phyloP scores from a whole-genome alignment of 2,329 filamentous ascomycete genomes.

The Tolypocladium paradoxum region DNA sequence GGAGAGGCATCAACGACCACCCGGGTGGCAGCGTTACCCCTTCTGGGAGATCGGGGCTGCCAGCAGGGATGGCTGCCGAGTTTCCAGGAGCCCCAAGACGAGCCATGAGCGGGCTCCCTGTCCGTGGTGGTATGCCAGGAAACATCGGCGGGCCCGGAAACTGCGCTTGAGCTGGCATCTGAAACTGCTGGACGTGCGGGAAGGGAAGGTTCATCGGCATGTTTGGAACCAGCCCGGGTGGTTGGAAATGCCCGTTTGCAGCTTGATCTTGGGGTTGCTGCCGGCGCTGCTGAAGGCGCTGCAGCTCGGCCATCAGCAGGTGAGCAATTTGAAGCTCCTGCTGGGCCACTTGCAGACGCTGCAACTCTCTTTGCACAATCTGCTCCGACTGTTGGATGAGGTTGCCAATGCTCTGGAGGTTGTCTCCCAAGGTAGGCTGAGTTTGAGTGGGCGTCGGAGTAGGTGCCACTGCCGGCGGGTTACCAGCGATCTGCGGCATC shows the following conservation, averaged over 20 bases:
- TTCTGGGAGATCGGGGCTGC: constrained; percentile 50
- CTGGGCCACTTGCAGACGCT: constrained; percentile 49
- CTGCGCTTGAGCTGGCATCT: constrained; percentile 10
- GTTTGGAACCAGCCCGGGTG: constrained; percentile 3
- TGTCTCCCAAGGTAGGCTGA: constrained; percentile 14
- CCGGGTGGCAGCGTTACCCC: constrained; percentile 54
- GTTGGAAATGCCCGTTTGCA: constrained; percentile 10
- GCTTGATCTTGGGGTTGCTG: constrained; percentile 21
- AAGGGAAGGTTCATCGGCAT: constrained; percentile 2
- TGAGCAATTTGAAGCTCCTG: constrained; percentile 61
- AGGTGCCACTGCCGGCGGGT: constrained; percentile 11
- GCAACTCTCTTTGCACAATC: constrained; percentile 57
- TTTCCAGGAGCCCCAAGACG: constrained; percentile 36
- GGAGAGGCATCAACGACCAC: constrained; percentile 53
- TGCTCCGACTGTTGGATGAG: constrained; percentile 58
- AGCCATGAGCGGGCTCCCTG: constrained; percentile 30
- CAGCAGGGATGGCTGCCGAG: constrained; percentile 43
- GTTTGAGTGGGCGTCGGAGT: constrained; percentile 8
- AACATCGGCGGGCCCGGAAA: constrained; percentile 11
- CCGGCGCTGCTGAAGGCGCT: constrained; percentile 47
- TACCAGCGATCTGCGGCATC: constrained; percentile 20
- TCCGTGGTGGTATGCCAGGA: constrained; percentile 20
- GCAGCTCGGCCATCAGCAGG: constrained; percentile 55
- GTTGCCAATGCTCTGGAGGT: constrained; percentile 37
- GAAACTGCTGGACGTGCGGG: constrained; percentile 8